Base-by-base conservation (phyloP, 768 basidiomycete species). In the Dendrothele bispora region DNA sequence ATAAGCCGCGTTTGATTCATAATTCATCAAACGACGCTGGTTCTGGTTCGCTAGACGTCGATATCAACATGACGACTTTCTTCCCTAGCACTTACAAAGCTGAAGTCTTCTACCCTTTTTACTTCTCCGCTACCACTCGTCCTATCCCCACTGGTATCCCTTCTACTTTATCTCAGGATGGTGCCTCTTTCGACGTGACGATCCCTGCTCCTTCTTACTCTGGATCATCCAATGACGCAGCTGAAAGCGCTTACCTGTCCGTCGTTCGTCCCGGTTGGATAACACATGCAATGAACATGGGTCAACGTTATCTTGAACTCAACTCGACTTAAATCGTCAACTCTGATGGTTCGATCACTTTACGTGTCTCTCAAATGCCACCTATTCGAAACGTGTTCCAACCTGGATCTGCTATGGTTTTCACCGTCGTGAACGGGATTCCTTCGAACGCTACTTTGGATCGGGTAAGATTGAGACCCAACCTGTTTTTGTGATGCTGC, bases 91-190 rank as follows among this genome's bases (percentile, higher is more conserved):
- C 84, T 22, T 94, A 93, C 59, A 71, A 80, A 26, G 84, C 87
- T 1, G 93, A 95, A 62, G 76, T 84, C 36, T 98, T 93, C 74
- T 97, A 94, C 71, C 95, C 95, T 0, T 75, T 83, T 10, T 98
- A 95, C 71, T 98, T 86, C 72, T 72, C 78, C 37, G 77, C 86
- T 7, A 59, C 67, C 39, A 71, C 72, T 0, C 86, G 93, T 7
- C 95, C 95, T 1, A 66, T 66, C 1, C 87, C 86, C 12, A 61
- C 70, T 12, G 85, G 87, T 4, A 62, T 91, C 0, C 95, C 95
- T 0, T 66, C 64, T n/a, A 86, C 70, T 1, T 71, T 98, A 42
- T 68, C 79, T 0, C 98, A 98, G 58, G 95, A 95, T 27, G 95
- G 95, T 2, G 50, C 70, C 20, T 71, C 75, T n/a, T 97, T 95